A percentile compares a stretch with the other conserved stretches of the same genome.
Evolutionary conservation across 495 filamentous ascomycete species (phyloP).

Genomic region (Clohesyomyces aquaticus): DNA sequence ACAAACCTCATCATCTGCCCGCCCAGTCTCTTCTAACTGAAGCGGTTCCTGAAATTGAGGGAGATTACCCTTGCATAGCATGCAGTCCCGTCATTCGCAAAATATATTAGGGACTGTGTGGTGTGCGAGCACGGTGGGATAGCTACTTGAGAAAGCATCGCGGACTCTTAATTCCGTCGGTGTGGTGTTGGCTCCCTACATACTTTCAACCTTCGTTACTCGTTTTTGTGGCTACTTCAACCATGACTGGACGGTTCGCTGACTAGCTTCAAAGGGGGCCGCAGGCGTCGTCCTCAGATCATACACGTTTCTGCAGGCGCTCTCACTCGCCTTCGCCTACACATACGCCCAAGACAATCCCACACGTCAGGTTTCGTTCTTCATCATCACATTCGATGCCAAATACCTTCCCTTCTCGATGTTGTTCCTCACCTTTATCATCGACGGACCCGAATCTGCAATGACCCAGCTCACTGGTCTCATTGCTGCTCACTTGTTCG

Average conservation of each 20-base stretch:
- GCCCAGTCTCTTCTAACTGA: slow-evolving; percentile 78
- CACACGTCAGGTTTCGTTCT: slow-evolving; percentile 68
- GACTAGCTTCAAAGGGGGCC: slow-evolving; percentile 54
- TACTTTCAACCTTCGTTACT: slow-evolving; percentile 46
- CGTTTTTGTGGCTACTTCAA: too few relatives aligned
- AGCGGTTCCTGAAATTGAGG: slow-evolving; percentile 98
- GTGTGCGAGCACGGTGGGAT: slow-evolving; percentile 90
- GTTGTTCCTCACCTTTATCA: slow-evolving; percentile 69
- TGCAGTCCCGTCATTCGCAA: slow-evolving; percentile 78
- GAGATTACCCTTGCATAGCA: slow-evolving; percentile 86
- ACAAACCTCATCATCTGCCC: slow-evolving; percentile 89
- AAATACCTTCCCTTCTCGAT: slow-evolving; percentile 77
- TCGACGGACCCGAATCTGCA: slow-evolving; percentile 52
- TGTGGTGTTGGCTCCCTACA: slow-evolving; percentile 93
- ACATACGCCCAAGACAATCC: slow-evolving; percentile 82
- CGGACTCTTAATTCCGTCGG: slow-evolving; percentile 64
- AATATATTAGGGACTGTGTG: slow-evolving; percentile 65
- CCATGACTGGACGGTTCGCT: slow-evolving; percentile 36
- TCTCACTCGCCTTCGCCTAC: slow-evolving; percentile 78
- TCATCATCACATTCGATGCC: slow-evolving; percentile 75
- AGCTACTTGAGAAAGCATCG: slow-evolving; percentile 78
- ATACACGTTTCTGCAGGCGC: slow-evolving; percentile 62
- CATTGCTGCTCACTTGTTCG: slow-evolving; percentile 79
- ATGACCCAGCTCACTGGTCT: slow-evolving; percentile 68
- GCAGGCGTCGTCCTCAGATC: slow-evolving; percentile 57